Evolutionary conservation across 768 basidiomycete species (phyloP), one percentile per base, ranked within the genome.

Genomic region (Chalciporus chontae): DNA sequence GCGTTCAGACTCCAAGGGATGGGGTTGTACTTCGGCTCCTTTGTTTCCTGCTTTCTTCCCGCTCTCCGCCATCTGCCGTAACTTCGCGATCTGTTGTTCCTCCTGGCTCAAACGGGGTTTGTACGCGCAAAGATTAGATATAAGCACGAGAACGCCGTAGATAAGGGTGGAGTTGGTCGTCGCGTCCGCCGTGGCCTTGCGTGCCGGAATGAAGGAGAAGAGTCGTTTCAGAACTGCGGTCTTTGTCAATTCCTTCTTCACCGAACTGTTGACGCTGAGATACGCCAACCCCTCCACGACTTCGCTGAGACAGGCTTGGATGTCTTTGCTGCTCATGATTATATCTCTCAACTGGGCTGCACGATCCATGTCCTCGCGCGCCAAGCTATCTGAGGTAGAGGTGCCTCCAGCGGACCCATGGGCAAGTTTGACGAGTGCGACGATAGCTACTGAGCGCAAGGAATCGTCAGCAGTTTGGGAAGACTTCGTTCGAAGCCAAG

Each of bases 251-350:
- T 57, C 62, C 51, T 87, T 83, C 62, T 90, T 87, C 50, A 87
- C 74, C 2, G 65, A 52, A 1, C 87, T 74, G 55, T 82, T 77
- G 42, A 77, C 70, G 50, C 83, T 89, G 49, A 92, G 78, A 67
- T 94, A 87, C n/a, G 87, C 89, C 43, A 96, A 71, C 0, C 86
- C 91, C 70, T 96, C 94, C 13, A 94, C 74, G 4, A 83, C 84
- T 53, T 92, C 85, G 8, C 74, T 69, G 14, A 80, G 57, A 11
- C 79, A 76, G 18, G 75, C 58, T 6, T 65, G 56, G 27, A 77
- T 69, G 8, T 64, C 67, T 34, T 62, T 65, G 53, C 49, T 53
- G 29, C 71, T 67, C 43, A 77, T 56, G 24, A 85, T 71, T 45
- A 87, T 69, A 11, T 72, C 71, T 55, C 80, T 83, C 75, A 93